phyloP scores from a whole-genome alignment of 257 asterid species.

The Solanum medicagineum region DNA sequence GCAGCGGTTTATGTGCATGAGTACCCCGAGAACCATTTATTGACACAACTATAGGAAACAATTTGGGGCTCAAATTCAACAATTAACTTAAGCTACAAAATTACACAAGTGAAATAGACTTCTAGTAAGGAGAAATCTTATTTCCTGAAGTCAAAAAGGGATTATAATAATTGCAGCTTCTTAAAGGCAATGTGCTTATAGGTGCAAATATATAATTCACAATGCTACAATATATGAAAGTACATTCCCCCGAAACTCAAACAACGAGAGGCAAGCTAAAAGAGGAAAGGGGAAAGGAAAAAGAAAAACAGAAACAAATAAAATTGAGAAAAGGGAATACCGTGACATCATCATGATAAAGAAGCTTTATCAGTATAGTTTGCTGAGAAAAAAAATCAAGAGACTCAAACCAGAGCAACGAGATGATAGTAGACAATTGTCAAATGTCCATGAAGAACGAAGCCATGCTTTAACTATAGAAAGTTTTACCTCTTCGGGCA shows the following conservation, averaged over 20 bases:
- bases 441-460: background rate
- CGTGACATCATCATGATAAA: conserved; percentile 82
- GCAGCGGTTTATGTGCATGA: background rate
- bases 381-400: conserved; percentile 48
- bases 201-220: background rate
- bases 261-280: background rate
- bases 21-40: background rate
- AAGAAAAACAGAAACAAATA: background rate
- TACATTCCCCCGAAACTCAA: background rate
- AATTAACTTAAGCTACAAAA: background rate
- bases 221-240: background rate
- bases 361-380: conserved; percentile 87
- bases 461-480: background rate
- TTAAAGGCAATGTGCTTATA: background rate
- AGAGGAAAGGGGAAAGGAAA: background rate
- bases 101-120: background rate
- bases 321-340: conserved; percentile 31
- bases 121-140: background rate
- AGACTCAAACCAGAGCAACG: background rate
- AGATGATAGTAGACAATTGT: background rate
- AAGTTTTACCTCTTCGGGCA: conserved; percentile 82
- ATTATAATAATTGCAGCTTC: background rate
- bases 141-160: background rate
- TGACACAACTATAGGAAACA: background rate
- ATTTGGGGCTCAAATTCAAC: background rate